These are phyloP conservation scores for Brassica nigra DNA, from an alignment of 345 rosid genomes.

Conservation along the genomic window DNA sequence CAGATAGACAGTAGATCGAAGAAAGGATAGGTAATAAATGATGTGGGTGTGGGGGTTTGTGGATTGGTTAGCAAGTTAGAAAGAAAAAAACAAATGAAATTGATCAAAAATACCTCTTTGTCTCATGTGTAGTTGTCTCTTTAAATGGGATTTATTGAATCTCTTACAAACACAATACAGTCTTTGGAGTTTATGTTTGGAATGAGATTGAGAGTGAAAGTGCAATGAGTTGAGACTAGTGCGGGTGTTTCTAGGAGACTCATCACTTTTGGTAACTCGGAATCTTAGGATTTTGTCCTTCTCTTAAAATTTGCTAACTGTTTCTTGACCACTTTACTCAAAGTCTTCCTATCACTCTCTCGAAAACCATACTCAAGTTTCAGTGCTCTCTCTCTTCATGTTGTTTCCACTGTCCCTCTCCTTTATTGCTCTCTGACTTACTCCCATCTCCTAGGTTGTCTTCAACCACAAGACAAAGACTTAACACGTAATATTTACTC, in stretches of 20 bases:
- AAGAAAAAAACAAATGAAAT: slow-evolving; percentile 42
- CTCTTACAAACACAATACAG: slow-evolving; percentile 24
- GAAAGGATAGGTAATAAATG: slow-evolving; percentile 23
- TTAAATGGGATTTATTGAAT: slow-evolving; percentile 37
- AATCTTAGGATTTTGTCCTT: slow-evolving; percentile 79
- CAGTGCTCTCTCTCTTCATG: slow-evolving; percentile 49
- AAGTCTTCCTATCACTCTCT: slow-evolving; percentile 6
- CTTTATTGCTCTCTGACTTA: slow-evolving; percentile 23
- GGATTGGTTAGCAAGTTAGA: slow-evolving; percentile 45
- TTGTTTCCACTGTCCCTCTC: slow-evolving; percentile 31
- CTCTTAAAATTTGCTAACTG: slow-evolving; percentile 27
- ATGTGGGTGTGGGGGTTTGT: neutral
- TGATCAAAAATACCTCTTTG: slow-evolving; percentile 45
- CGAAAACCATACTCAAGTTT: slow-evolving; percentile 40
- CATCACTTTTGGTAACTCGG: slow-evolving; percentile 65
- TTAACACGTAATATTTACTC: neutral
- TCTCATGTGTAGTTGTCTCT: slow-evolving; percentile 79
- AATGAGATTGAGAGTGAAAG: slow-evolving; percentile 59
- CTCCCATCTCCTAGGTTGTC: slow-evolving; percentile 14
- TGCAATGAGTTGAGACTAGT: slow-evolving; percentile 49
- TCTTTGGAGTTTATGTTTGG: slow-evolving; percentile 27
- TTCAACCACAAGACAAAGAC: slow-evolving; percentile 30
- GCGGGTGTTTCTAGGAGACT: slow-evolving; percentile 68
- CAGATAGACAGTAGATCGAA: slow-evolving; percentile 10
- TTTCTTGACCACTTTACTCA: slow-evolving; percentile 30